These are phyloP conservation scores for Magnusiomyces ingens DNA, from an alignment of 1,139 yeast species.

Conservation along the genomic window DNA sequence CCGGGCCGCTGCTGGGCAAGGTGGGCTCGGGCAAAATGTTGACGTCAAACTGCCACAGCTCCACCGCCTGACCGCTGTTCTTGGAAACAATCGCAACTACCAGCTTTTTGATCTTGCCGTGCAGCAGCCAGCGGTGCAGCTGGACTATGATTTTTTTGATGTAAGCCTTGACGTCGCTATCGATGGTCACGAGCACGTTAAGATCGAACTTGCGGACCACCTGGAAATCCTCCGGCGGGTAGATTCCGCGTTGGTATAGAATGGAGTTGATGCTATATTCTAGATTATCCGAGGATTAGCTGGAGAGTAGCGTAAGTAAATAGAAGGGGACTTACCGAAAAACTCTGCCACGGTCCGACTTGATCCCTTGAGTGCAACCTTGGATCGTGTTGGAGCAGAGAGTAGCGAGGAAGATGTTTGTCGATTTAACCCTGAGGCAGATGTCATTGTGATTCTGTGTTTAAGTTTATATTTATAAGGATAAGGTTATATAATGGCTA, in stretches of 20 bases:
- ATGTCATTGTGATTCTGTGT: not conserved
- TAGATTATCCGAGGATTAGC: no score
- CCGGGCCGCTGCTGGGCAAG: not conserved
- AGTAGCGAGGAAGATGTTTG: slow-evolving; percentile 1
- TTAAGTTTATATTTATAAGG: no score
- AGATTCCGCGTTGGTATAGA: slow-evolving; percentile 82
- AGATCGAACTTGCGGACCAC: slow-evolving; percentile 76
- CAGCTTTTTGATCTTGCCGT: slow-evolving; percentile 61
- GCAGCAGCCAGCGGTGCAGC: slow-evolving; percentile 72
- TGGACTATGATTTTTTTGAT: slow-evolving; percentile 66
- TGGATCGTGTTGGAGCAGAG: slow-evolving; percentile 40
- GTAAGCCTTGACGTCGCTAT: slow-evolving; percentile 70
- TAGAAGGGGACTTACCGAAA: slow-evolving; percentile 40
- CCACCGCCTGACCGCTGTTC: slow-evolving; percentile 61
- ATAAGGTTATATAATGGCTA: no score
- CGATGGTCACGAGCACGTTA: slow-evolving; percentile 63
- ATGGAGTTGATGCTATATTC: slow-evolving; percentile 75
- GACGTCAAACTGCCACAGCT: slow-evolving; percentile 80
- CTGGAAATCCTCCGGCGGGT: slow-evolving; percentile 82
- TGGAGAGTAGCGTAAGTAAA: not conserved
- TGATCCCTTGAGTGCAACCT: slow-evolving; percentile 67
- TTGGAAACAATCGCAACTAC: slow-evolving; percentile 67
- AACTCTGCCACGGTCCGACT: slow-evolving; percentile 75
- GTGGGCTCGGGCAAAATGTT: slow-evolving; percentile 33
- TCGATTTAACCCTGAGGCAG: no score